Evolutionary conservation across 805 yeast genomes (phyloP), one percentile per base, ranked within the genome.

Genomic region (Wickerhamia fluorescens): DNA sequence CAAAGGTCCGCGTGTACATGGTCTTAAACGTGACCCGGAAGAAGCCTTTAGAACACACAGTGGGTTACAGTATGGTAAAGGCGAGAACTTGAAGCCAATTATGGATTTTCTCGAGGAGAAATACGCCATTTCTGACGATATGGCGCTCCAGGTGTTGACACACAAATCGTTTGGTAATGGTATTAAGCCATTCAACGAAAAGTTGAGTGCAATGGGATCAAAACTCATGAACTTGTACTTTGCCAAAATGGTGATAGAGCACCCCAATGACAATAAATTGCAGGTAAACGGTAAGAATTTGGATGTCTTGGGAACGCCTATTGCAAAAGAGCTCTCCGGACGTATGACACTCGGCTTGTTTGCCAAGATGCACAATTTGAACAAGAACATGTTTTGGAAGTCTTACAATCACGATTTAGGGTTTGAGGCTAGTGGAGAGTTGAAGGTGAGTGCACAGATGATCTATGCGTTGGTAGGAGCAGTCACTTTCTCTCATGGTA

Each of bases 141-240:
- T 80, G 34, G 58, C 80, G 14, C 62, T 86, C 37, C 97, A 89
- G 59, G 76, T 84, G 23, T 61, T 88, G 45, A 88, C 96, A 5
- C 96, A 89, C 61, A 89, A 89, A 60, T 84, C 95, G 14, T 89
- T 87, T 66, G 94, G 94, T 4, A 94, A 85, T 58, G 96, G 95
- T 7, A 64, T 72, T 38, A 75, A 78, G 44, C 96, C 96, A 6
- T 85, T 83, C 59, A 89, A 88, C 58, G 96, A 87, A 51, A 82
- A 80, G 53, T 64, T 89, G 44, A 67, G 85, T 12, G 70, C 79
- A 24, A 60, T 85, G 51, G 96, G 94, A 11, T 49, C 69, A 20
- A 79, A 78, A 47, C 58, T 77, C 42, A 53, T 80, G 39, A 75
- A 74, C 47, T 60, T 68, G 28, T 51, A 46, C 31, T 54, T 66